A percentile compares a stretch with the other conserved stretches of the same genome.
Evolutionary conservation across 2,329 filamentous ascomycete species (phyloP).

Genomic region (Byssochlamys sp.): DNA sequence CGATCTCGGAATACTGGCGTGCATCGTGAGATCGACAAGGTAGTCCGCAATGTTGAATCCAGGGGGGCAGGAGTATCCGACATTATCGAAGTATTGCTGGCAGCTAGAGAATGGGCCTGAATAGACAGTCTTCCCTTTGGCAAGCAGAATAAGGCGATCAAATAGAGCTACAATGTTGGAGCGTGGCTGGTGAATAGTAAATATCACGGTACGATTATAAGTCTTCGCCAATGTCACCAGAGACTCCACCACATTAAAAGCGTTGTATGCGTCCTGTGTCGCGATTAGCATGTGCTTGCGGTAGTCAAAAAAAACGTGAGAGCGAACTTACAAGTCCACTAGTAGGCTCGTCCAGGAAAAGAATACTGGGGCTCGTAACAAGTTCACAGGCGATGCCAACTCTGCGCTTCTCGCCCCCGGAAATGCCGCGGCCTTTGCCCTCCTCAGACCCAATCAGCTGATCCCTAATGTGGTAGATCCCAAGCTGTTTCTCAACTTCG

Average conservation of each 20-base stretch:
- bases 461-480: conserved; percentile 86
- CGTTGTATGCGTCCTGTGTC: conserved; percentile 73
- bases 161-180: conserved; percentile 98
- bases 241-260: conserved; percentile 95
- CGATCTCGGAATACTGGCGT: conserved; percentile 57
- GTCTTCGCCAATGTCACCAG: conserved; percentile 88
- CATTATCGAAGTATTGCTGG: conserved; percentile 81
- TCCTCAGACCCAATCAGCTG: conserved; percentile 95
- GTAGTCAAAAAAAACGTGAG: background rate
- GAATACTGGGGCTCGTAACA: conserved; percentile 90
- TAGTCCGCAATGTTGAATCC: conserved; percentile 99
- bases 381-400: conserved; percentile 96
- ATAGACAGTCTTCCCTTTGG: conserved; percentile 81
- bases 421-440: conserved; percentile 85
- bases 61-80: conserved; percentile 85
- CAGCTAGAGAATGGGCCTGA: conserved; percentile 83
- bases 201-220: conserved; percentile 93
- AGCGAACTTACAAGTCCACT: conserved; percentile 56
- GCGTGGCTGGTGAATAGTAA: conserved; percentile 94
- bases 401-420: conserved; percentile 88
- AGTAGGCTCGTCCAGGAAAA: conserved; percentile 94
- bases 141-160: conserved; percentile 82
- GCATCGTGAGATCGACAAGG: conserved; percentile 94
- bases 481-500: conserved; percentile 91
- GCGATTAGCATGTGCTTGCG: background rate